Evolutionary conservation across 2,329 filamentous ascomycete genomes (phyloP), one percentile per base, ranked within the genome.

Genomic region (Tothia fuscella): DNA sequence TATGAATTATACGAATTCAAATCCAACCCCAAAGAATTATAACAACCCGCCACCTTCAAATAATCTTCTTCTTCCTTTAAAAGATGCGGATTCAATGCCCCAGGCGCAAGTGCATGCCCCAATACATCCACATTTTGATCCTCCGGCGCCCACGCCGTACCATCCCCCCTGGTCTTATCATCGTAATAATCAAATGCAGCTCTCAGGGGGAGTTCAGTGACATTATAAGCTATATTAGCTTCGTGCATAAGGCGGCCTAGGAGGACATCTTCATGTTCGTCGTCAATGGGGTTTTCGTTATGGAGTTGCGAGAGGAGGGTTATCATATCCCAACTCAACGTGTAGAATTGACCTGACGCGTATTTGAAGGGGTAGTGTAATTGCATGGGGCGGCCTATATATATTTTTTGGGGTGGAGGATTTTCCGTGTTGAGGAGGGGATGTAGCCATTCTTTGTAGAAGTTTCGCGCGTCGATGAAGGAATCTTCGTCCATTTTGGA

Each of bases 401-500:
- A 19, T 5, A 41, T 35, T 19, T 34, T 17, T n/a, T 29, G 26
- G 29, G 22, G 29, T 19, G 19, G 21, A n/a, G 29, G 25, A 10
- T 19, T 25, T 10, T 34, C 31, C 20, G 25, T 21, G 19, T 25
- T 25, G 16, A 41, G 7, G 3, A 25, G 29, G 3, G 53, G 55
- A 5, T 35, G 24, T 1, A 59, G 50, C 35, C 51, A 57, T 6
- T 50, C 45, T 14, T 57, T 49, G 52, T 53, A 59, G 47, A 60
- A 58, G 0, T 47, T 54, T 14, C 51, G 50, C 1, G 55, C 55
- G 30, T 60, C 57, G 40, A 60, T 37, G 48, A 52, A 60, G 13
- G 56, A 38, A 41, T 59, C 57, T 0, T 55, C 57, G 28, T 60
- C 57, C 31, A 59, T 46, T 46, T 60, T 59, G 22, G 56, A 53